Conservation (phyloP, 768 basidiomycete species). For the Leucocoprinus birnbaumii region DNA sequence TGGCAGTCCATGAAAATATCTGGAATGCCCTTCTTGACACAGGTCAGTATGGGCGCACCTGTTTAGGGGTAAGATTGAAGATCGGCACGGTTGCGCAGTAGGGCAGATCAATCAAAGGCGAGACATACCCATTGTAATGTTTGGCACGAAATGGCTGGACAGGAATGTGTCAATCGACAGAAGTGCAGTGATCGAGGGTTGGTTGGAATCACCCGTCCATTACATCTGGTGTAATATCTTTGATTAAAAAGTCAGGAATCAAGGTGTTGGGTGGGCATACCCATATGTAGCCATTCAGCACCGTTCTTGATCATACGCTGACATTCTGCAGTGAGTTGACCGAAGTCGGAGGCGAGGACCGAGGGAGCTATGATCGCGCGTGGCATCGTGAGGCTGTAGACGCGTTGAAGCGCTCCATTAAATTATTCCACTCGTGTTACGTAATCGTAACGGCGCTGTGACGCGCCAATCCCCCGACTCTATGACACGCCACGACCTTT, state of each 20-base stretch:
- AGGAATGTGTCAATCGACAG: conserved; percentile 12
- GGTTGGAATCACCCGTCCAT: conserved; percentile 83
- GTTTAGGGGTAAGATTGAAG: conserved; percentile 3
- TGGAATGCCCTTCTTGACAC: conserved; percentile 82
- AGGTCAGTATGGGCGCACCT: conserved; percentile 88
- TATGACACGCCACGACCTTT: too few relatives aligned
- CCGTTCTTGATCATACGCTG: conserved; percentile 94
- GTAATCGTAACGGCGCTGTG: too few relatives aligned
- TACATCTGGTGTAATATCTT: conserved; percentile 57
- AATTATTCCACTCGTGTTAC: conserved; percentile 3
- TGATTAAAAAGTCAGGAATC: conserved; percentile 4
- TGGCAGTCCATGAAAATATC: conserved; percentile 99
- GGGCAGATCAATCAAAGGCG: not conserved
- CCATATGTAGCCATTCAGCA: conserved; percentile 99
- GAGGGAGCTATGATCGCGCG: conserved; percentile 94
- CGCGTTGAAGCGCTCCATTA: conserved; percentile 1
- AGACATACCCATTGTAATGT: conserved; percentile 90
- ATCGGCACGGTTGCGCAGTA: not conserved
- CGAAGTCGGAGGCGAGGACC: conserved; percentile 96
- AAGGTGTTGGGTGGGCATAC: conserved; percentile 37
- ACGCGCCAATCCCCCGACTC: too few relatives aligned
- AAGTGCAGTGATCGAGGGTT: conserved; percentile 9
- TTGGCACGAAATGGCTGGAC: conserved; percentile 92
- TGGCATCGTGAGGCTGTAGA: conserved; percentile 49
- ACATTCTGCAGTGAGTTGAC: conserved; percentile 92